Percentiles rank a stretch among this genome's conserved stretches.
Evolutionary conservation across 306 rosid species (phyloP).

Genomic region (Medicago arabica): DNA sequence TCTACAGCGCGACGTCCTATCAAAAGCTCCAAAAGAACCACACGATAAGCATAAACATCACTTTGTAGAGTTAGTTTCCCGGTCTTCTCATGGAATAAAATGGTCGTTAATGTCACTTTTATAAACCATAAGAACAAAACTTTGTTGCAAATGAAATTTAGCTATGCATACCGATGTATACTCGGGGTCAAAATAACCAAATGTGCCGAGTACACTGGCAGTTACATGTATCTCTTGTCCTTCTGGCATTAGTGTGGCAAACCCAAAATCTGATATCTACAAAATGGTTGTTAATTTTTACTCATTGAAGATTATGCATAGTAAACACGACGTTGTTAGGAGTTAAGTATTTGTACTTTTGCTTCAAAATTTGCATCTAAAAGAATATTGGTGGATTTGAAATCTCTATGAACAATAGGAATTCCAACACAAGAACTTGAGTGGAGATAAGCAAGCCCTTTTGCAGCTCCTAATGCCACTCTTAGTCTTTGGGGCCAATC

Average conservation of each 20-base stretch:
- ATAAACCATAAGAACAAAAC: no score
- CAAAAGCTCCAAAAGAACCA: constrained; percentile 97
- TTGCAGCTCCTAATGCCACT: constrained; percentile 93
- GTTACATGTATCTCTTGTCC: constrained; percentile 82
- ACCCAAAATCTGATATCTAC: constrained; percentile 95
- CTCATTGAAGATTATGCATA: no score
- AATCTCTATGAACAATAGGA: constrained; percentile 92
- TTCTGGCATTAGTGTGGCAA: constrained; percentile 95
- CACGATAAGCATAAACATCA: constrained; percentile 96
- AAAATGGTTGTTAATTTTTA: neutral
- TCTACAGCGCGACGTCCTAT: constrained; percentile 96
- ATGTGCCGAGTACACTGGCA: constrained; percentile 89
- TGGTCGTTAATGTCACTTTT: neutral
- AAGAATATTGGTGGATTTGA: constrained; percentile 90
- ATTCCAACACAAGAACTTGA: constrained; percentile 74
- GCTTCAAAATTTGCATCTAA: constrained; percentile 76
- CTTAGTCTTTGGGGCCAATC: constrained; percentile 81
- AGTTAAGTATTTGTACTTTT: constrained; percentile 54
- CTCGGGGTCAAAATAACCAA: constrained; percentile 94
- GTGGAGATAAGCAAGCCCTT: constrained; percentile 89
- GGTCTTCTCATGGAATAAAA: constrained; percentile 54
- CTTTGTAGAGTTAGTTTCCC: constrained; percentile 96
- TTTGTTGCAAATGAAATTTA: no score
- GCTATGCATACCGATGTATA: constrained; percentile 77
- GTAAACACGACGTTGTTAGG: neutral